Conservation (phyloP, 331 rosid genomes). For the Cydonia oblonga region DNA sequence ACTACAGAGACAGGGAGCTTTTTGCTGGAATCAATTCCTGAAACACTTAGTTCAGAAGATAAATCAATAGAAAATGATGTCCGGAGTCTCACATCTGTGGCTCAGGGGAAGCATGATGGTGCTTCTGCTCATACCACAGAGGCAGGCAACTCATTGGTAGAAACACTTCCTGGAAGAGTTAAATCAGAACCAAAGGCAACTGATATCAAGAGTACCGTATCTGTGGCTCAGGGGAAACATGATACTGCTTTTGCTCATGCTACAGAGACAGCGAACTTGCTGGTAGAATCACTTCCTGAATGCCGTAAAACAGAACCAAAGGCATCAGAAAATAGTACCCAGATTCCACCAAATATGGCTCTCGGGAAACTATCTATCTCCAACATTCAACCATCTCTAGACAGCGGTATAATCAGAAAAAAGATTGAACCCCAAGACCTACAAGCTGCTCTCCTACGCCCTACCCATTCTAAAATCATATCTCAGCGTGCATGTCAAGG, state of each 20-base stretch:
- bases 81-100: not conserved
- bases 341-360: not conserved
- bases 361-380: conserved; percentile 19
- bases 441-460: conserved; percentile 44
- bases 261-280: conserved; percentile 18
- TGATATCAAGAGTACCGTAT: not conserved
- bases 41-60: conserved; percentile 10
- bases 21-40: conserved; percentile 28
- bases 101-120: conserved; percentile 29
- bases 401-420: conserved; percentile 14
- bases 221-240: conserved; percentile 24
- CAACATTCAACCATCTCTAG: conserved; percentile 13
- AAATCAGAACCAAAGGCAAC: conserved; percentile 14
- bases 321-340: conserved; percentile 5
- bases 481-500: conserved; percentile 49
- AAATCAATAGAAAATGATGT: conserved; percentile 13
- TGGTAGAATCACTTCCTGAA: conserved; percentile 27
- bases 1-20: conserved; percentile 13
- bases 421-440: conserved; percentile 43
- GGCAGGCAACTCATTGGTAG: conserved; percentile 20
- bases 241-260: conserved; percentile 19
- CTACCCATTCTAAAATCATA: conserved; percentile 59
- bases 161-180: conserved; percentile 23
- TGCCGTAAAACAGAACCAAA: not conserved
- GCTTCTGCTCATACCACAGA: conserved; percentile 19